Evolutionary conservation across 176 grass and related monocot genomes (phyloP), one percentile per base, ranked within the genome.

Genomic region (Aegilops bicornis): DNA sequence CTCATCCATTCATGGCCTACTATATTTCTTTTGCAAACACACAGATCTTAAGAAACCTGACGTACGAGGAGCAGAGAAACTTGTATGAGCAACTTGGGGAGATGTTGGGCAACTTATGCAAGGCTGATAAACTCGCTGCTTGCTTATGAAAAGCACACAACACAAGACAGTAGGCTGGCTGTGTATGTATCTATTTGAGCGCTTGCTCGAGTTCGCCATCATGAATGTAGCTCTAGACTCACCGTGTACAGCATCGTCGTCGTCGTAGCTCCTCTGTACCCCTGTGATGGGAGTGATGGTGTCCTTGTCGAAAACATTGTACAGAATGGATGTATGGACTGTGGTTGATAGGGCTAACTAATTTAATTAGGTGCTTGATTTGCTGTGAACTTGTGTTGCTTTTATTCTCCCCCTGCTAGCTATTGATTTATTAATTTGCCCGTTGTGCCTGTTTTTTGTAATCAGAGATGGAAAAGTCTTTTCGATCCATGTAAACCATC

Each of bases 21-120:
- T 40, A 40, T 10, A 40, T 0, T 69, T 70, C 2, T 76, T 77
- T 25, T 17, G n/a, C 24, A 62, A 20, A 43, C 23, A 25, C 42
- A 35, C 78, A 91, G 90, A 88, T 91, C 42, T 77, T 99, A 77
- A 91, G 97, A 85, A 97, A 94, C 73, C 94, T 99, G 81, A 83
- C 85, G 5, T 91, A 90, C 15, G 94, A 97, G 76, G 97, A 99
- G 90, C 97, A 95, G 87, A 86, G 91, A 39, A 81, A 78, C 66
- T 66, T 99, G 24, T 99, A 99, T 35, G 60, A 94, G 47, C 87
- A 92, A 78, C 94, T 99, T 25, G 94, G 94, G 24, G 84, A 91
- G 16, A 87, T 93, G 63, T 86, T 93, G 87, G 92, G 73, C 89
- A 91, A 77, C 39, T 88, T 37, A 79, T 64, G 60, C 92, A 94